Evolutionary conservation across 2,329 filamentous ascomycete genomes (phyloP).

Genomic region (Hymenoscyphus infarciens): DNA sequence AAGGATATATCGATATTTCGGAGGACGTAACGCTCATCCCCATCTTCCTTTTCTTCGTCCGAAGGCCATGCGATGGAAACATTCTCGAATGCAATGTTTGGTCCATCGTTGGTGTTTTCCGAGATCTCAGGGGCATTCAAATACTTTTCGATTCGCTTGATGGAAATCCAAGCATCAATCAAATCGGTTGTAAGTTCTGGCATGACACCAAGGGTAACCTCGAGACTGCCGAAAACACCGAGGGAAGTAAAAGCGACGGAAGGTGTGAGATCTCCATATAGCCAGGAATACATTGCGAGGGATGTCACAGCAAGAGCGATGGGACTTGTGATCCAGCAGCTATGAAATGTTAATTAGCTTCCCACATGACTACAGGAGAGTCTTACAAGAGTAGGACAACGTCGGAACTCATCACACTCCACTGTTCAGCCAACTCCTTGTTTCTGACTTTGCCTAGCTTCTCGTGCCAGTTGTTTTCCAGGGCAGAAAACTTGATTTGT

Average conservation of each 20-base stretch:
- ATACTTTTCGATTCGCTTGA: conserved; percentile 69
- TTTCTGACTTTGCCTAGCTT: conserved; percentile 64
- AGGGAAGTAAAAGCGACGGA: conserved; percentile 78
- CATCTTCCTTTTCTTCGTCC: conserved; percentile 56
- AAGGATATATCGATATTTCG: conserved; percentile 63
- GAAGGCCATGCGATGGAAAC: conserved; percentile 73
- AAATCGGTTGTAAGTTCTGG: conserved; percentile 69
- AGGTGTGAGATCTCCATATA: conserved; percentile 61
- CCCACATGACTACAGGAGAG: neutral
- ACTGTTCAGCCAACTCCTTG: conserved; percentile 63
- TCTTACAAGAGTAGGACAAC: conserved; percentile 50
- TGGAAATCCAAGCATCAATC: conserved; percentile 70
- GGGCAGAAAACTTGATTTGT: conserved; percentile 79
- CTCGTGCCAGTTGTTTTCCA: conserved; percentile 71
- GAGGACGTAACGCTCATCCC: conserved; percentile 61
- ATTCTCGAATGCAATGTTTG: conserved; percentile 61
- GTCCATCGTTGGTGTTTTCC: conserved; percentile 50
- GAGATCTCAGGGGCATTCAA: conserved; percentile 62
- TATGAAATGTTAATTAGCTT: conserved; percentile 12
- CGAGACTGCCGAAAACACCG: conserved; percentile 69
- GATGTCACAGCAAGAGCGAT: conserved; percentile 70
- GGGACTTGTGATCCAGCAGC: conserved; percentile 69
- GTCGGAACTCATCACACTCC: conserved; percentile 55
- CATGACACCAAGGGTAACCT: conserved; percentile 65
- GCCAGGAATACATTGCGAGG: conserved; percentile 62